These are phyloP conservation scores for Leucocoprinus birnbaumii DNA, from an alignment of 768 basidiomycete species.

Conservation along the genomic window DNA sequence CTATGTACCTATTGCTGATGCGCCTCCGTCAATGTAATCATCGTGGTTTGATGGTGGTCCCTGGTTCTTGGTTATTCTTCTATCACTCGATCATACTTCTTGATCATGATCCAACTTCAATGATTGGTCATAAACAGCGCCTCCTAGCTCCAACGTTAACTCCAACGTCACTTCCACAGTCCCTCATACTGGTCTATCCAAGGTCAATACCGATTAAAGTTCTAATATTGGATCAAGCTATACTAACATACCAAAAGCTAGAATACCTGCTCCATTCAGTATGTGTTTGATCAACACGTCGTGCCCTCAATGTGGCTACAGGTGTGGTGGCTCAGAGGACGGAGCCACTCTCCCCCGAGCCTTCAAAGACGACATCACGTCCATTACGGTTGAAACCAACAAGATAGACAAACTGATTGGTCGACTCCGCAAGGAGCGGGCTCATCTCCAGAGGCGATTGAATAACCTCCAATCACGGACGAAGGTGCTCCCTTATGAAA, in stretches of 20 bases:
- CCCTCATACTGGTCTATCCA: too few species aligned
- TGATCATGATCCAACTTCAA: not conserved
- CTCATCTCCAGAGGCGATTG: not conserved
- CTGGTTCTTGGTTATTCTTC: slow-evolving; percentile 2
- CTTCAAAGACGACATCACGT: not conserved
- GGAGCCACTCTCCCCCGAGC: not conserved
- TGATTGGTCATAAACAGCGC: not conserved
- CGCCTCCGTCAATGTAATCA: not conserved
- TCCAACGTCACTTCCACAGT: too few species aligned
- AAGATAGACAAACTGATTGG: not conserved
- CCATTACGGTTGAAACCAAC: not conserved
- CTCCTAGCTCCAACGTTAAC: too few species aligned
- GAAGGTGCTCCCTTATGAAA: not conserved
- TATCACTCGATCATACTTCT: not conserved
- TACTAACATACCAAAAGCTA: too few species aligned
- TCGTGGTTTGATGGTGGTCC: not conserved
- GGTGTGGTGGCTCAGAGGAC: not conserved
- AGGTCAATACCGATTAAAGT: too few species aligned
- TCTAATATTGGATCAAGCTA: too few species aligned
- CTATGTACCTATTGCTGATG: not conserved
- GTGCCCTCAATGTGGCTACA: slow-evolving; percentile 2
- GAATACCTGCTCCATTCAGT: not conserved
- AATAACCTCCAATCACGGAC: not conserved
- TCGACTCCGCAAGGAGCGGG: slow-evolving; percentile 1
- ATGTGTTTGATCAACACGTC: not conserved